Base-by-base conservation (phyloP, 2,329 filamentous ascomycete species). In the Cladosporium sp. region DNA sequence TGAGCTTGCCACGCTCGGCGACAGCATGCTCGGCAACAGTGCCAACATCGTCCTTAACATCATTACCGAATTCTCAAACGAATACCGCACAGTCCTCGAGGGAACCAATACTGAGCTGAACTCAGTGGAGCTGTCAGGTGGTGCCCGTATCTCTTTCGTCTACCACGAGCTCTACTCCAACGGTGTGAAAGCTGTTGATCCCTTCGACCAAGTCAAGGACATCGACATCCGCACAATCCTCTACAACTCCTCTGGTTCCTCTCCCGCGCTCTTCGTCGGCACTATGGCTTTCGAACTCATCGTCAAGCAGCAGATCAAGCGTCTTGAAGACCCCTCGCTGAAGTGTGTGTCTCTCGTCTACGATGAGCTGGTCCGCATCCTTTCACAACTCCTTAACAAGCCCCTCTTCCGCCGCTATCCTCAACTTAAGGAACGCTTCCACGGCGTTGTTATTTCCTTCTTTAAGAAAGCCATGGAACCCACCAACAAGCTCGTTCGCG, bases 401-500 rank as follows among this genome's bases (percentile, higher is more conserved):
- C 86, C 90, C 72, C 83, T 97, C 58, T 99, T 96, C 85, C 88
- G 94, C 68, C 87, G 95, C 67, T 99, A 99, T 76, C 95, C 95
- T n/a, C 82, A 84, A 69, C 84, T 99, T 64, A 98, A 98, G 85
- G 95, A 99, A 84, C 97, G 96, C 82, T 91, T 99, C 80, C 93
- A 99, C 78, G 84, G 85, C 14, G 93, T 97, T 16, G 94, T 98
- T 60, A 95, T 99, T 72, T 75, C 83, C 11, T 99, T 99, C 81
- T 98, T 97, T 85, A 98, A 98, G 82, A 97, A 96, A 82, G 89
- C 92, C 63, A 97, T 98, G 91, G 93, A 97, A 63, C 95, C 95
- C 7, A 97, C 95, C 44, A 98, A 97, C 83, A 98, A 98, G 85
- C 86, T 99, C 57, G 95, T 99, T 65, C 89, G 83, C 74, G 95